Evolutionary conservation across 371 early-diverging fungal genomes (phyloP), one percentile per base, ranked within the genome.

Genomic region (Mortierella sp.): DNA sequence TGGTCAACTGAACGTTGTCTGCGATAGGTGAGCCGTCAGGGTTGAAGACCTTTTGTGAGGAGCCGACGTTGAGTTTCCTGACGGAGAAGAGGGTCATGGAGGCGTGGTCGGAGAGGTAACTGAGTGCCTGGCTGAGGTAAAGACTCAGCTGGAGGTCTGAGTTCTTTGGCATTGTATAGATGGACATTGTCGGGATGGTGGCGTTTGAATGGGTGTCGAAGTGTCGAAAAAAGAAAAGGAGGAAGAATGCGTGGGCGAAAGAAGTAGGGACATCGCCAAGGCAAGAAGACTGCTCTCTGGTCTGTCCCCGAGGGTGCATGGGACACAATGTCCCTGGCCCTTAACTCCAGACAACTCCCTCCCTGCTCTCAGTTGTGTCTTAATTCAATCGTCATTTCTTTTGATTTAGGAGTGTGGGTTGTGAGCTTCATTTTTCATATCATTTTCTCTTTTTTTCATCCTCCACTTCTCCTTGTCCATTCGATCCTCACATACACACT

Each of bases 81-180:
- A 86, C 49, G 3, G 86, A 76, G 71, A 82, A 86, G 21, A 79
- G 77, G 46, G 82, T 86, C 82, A 76, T 76, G 46, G 80, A 63
- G 0, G 76, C 74, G 18, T 79, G 79, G 24, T 79, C 77, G 16
- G 82, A 72, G 54, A 86, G 79, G 70, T 79, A 70, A 56, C 49
- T 63, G 58, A 86, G 56, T 43, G 86, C 58, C 76, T 63, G 79
- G 65, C n/a, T 70, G 58, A 84, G 73, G 55, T 77, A 77, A 60
- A 73, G 65, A 70, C 75, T 80, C 74, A 70, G 27, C 12, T 38
- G 74, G 68, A 38, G 68, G 44, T 60, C 77, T 18, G 81, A 84
- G 63, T 48, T 74, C 48, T 71, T 75, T 12, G 38, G 63, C 12
- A 76, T 78, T 24, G 81, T 48, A 65, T 81, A 84, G 65, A 84